Evolutionary conservation across 2,329 filamentous ascomycete genomes (phyloP), one percentile per base, ranked within the genome.

Genomic region (Penicillium sp.): DNA sequence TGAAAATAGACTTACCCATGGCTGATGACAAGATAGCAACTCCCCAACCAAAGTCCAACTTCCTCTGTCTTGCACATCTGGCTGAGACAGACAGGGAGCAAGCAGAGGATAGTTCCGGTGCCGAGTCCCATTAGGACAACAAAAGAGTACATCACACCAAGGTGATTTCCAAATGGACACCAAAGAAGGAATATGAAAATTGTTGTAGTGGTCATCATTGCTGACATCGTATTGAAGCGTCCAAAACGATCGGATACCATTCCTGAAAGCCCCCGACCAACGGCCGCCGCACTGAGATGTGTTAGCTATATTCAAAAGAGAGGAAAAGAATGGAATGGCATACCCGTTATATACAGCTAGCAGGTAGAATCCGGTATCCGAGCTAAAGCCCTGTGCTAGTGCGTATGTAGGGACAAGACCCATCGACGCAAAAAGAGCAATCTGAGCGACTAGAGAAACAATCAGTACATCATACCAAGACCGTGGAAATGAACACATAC

Each of bases 41-140:
- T 54, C 44, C 52, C 52, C 9, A 43, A 45, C 52, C 52, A 54
- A 22, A 39, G 52, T 21, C 52, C 52, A 19, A 54, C 44, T 22
- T 54, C 52, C 21, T 54, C 52, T n/a, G 52, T 54, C 35, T 54
- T 54, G 45, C 52, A 54, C 33, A 54, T 54, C n/a, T 54, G 52
- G n/a, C 45, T 45, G 22, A 54, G 35, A 19, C 52, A 54, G 22
- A 54, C 52, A 26, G 52, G 52, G 9, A 46, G 39, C 3, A 54
- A 24, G 27, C 45, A 48, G n/a, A 54, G 52, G 33, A 54, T 54
- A 29, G 45, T 48, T 21, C 52, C 52, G 3, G 52, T 54, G 13
- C 52, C 52, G 16, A 54, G 48, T 48, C 52, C 52, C 33, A 54
- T 46, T 4, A 48, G 8, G 26, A 27, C 44, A 10, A 49, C 45